Evolutionary conservation across 805 yeast genomes (phyloP), one percentile per base, ranked within the genome.

Genomic region (Teunomyces panamensis): DNA sequence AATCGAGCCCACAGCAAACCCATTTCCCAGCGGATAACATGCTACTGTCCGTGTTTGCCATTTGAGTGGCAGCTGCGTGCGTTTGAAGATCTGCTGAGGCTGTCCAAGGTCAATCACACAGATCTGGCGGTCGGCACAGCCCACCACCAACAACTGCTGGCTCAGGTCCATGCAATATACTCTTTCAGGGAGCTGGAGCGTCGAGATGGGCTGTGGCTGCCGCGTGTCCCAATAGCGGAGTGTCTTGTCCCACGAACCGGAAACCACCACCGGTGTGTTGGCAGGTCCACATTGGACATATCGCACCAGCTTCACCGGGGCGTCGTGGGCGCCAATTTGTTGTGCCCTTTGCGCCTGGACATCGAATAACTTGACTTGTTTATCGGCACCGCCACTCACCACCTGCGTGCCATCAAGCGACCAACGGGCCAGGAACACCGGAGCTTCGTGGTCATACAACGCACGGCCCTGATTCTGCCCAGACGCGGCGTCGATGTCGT

Each of bases 191-290:
- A 94, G 72, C 58, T 80, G 79, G 35, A 94, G 71, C 3, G 96
- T 87, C 14, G 90, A 80, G 16, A 92, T 78, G 13, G 98, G 94
- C 57, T 80, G 84, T 39, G 85, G 87, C 55, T 84, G 83, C 61
- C 97, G 83, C 70, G 87, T 75, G 68, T 94, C 98, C 99, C 99
- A 92, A 68, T 94, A 94, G 63, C 81, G 84, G 53, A 94, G 69
- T 1, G 97, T 89, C 69, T 89, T 90, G 68, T 94, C 99, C 97
- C 97, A 94, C 5, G 97, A 89, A 6, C 96, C 97, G 39, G 91
- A 81, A 3, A 90, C 97, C 26, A 92, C 81, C 54, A 88, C 88
- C 36, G 80, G 89, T 0, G 89, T 80, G 57, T 87, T 87, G 7
- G 84, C 74, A n/a, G 91, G 89, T 0, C 96, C 96, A 62, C 91